phyloP scores from a whole-genome alignment of 2,329 filamentous ascomycete genomes.

The Alternaria ventricosa region DNA sequence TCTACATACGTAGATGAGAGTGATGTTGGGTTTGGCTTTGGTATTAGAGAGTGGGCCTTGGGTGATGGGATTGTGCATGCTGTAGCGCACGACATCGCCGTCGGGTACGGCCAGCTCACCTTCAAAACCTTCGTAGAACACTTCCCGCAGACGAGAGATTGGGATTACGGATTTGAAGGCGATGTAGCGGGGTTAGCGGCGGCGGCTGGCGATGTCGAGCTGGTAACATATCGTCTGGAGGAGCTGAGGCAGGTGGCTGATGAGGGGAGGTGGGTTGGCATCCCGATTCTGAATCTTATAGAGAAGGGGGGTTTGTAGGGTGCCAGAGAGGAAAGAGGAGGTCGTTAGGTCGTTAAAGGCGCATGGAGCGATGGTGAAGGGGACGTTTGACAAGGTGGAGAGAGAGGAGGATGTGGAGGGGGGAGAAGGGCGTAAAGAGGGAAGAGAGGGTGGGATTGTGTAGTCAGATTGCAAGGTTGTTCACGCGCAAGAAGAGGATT shows the following conservation, averaged over 20 bases:
- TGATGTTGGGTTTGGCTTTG: neutral
- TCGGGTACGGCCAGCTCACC: too few species aligned
- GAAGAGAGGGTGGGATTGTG: neutral
- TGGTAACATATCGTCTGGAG: neutral
- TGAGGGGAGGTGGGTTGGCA: neutral
- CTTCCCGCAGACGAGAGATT: neutral
- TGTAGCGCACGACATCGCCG: too few species aligned
- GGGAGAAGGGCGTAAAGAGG: neutral
- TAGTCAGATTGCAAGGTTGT: neutral
- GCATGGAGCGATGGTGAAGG: neutral
- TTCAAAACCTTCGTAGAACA: neutral
- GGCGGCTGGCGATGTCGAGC: neutral
- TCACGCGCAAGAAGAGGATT: neutral
- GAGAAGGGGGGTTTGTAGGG: neutral
- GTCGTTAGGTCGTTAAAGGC: neutral
- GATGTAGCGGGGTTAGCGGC: neutral
- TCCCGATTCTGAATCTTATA: neutral
- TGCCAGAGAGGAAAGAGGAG: neutral
- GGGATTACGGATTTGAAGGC: rapidly evolving
- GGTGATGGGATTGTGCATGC: neutral
- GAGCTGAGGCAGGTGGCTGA: neutral
- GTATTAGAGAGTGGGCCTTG: too few species aligned
- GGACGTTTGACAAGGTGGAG: neutral
- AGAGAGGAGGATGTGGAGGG: neutral
- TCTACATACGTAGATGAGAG: too few species aligned